These are phyloP conservation scores for Wickerhamiella sorbophila DNA, from an alignment of 805 yeast species.

Conservation along the genomic window DNA sequence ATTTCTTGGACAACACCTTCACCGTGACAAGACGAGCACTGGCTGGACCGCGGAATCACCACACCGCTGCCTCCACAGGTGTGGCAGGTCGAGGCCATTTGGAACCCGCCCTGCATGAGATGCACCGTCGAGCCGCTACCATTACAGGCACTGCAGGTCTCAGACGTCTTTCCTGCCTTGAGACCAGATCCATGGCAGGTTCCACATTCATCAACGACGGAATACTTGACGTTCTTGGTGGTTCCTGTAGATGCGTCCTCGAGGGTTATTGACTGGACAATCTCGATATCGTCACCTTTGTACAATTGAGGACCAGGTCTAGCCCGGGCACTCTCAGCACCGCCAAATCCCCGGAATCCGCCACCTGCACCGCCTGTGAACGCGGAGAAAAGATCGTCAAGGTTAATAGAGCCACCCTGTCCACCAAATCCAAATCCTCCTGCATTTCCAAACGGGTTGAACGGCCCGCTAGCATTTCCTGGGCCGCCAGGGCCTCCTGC, in stretches of 20 bases:
- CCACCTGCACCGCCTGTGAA: conserved; percentile 30
- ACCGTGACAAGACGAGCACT: conserved; percentile 74
- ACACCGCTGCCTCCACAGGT: conserved; percentile 86
- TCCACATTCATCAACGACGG: conserved; percentile 59
- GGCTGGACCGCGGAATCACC: conserved; percentile 46
- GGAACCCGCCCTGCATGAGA: conserved; percentile 80
- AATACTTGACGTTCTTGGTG: conserved; percentile 49
- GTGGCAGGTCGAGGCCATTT: conserved; percentile 86
- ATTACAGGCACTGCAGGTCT: conserved; percentile 74
- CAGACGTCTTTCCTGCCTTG: conserved; percentile 56
- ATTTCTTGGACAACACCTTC: conserved; percentile 62
- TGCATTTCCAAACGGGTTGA: conserved; percentile 32
- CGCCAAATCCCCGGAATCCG: conserved; percentile 16
- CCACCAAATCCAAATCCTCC: conserved; percentile 28
- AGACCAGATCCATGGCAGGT: conserved; percentile 80
- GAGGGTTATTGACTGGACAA: conserved; percentile 56
- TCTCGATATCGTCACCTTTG: conserved; percentile 80
- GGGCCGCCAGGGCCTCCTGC: conserved; percentile 34
- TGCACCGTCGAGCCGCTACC: conserved; percentile 90
- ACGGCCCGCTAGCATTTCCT: conserved; percentile 31
- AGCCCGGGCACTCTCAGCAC: conserved; percentile 25
- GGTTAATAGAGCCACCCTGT: conserved; percentile 33
- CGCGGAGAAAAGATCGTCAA: conserved; percentile 53
- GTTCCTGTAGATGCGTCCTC: conserved; percentile 82
- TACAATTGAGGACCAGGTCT: conserved; percentile 53